phyloP scores from a whole-genome alignment of 441 rosid species.

The Breynia disticha region DNA sequence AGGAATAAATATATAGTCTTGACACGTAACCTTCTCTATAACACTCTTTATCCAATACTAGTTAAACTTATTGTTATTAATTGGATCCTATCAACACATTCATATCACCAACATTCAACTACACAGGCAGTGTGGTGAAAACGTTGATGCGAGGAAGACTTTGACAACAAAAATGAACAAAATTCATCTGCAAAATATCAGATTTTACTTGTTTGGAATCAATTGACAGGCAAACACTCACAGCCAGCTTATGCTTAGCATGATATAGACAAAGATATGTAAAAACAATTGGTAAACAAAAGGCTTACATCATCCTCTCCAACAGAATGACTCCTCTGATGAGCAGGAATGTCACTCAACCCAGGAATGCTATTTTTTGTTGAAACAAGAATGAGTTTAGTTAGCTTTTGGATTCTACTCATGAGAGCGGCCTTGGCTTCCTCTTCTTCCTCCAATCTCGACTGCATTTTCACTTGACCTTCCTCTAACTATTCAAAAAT shows the following conservation, averaged over 20 bases:
- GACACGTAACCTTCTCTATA: too few species aligned
- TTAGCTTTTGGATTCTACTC: slow-evolving; percentile 98
- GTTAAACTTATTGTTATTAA: too few species aligned
- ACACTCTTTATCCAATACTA: too few species aligned
- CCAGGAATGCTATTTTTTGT: slow-evolving; percentile 80
- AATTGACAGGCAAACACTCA: not conserved
- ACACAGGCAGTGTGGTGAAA: not conserved
- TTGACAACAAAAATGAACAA: slow-evolving; percentile 3
- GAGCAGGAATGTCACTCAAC: slow-evolving; percentile 52
- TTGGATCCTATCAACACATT: too few species aligned
- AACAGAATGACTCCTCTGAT: slow-evolving; percentile 54
- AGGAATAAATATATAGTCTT: too few species aligned
- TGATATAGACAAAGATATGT: too few species aligned
- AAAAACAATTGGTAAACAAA: slow-evolving; percentile 2
- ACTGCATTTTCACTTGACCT: slow-evolving; percentile 99
- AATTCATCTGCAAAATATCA: not conserved
- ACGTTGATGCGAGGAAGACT: not conserved
- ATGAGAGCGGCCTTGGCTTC: slow-evolving; percentile 99
- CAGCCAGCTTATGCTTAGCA: not conserved
- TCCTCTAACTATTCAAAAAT: slow-evolving; percentile 66
- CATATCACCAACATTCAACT: not conserved
- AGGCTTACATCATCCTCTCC: slow-evolving; percentile 70
- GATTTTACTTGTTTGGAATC: not conserved
- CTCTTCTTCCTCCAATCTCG: slow-evolving; percentile 99
- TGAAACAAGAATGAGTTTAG: slow-evolving; percentile 97